Percentiles rank a stretch among this genome's conserved stretches.
These are phyloP conservation scores for Carpinus fangiana DNA, from an alignment of 306 rosid genomes.

Conservation along the genomic window DNA sequence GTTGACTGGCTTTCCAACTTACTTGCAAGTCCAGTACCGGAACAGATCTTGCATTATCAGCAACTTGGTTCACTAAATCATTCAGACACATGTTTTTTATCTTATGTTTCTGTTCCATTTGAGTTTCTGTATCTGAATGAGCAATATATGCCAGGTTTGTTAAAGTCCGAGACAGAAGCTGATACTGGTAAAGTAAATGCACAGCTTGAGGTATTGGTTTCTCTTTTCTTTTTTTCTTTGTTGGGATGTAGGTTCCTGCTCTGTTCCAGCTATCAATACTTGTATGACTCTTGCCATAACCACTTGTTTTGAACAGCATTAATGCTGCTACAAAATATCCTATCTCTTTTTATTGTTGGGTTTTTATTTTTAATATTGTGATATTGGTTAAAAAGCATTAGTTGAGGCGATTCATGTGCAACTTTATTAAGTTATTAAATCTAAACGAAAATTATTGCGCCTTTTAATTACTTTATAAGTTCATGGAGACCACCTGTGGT, in stretches of 20 bases:
- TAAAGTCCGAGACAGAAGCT: constrained; percentile 51
- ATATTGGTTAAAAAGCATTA: not conserved
- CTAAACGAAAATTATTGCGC: not conserved
- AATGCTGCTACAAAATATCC: not conserved
- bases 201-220: constrained; percentile 63
- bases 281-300: not conserved
- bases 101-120: constrained; percentile 18
- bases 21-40: not conserved
- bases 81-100: constrained; percentile 14
- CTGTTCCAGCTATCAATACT: not conserved
- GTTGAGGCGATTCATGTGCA: not conserved
- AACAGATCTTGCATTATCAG: not conserved
- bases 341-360: not conserved
- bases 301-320: constrained; percentile 1
- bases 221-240: constrained; percentile 15
- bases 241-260: constrained; percentile 14
- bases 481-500: not conserved
- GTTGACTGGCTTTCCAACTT: not conserved
- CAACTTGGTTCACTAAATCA: constrained; percentile 17
- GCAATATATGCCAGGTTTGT: constrained; percentile 36
- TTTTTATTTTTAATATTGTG: not conserved
- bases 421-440: not conserved
- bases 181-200: constrained; percentile 64
- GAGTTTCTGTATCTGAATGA: constrained; percentile 17
- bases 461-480: not conserved